Conservation (phyloP, 805 yeast genomes). For the Metschnikowia colocasiae region DNA sequence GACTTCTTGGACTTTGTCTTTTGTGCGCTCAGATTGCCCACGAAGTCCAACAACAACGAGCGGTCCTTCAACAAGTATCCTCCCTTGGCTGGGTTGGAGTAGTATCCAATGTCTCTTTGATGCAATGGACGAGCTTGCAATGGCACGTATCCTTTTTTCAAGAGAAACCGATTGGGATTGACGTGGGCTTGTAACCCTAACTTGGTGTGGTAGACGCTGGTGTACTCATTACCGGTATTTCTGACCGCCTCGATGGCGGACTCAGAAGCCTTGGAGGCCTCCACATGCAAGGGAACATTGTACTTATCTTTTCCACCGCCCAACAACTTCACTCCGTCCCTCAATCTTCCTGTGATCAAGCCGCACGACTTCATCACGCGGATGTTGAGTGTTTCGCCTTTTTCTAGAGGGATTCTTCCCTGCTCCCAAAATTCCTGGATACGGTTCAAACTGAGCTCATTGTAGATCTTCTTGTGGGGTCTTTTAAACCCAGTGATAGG, state of each 20-base stretch:
- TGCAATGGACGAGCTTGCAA: constrained; percentile 80
- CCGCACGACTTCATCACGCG: constrained; percentile 73
- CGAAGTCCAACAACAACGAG: constrained; percentile 37
- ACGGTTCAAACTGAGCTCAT: constrained; percentile 61
- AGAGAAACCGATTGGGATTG: constrained; percentile 64
- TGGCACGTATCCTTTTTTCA: constrained; percentile 76
- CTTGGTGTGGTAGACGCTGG: constrained; percentile 62
- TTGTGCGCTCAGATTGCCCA: constrained; percentile 19
- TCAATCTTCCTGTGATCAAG: constrained; percentile 63
- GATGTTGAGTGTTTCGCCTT: constrained; percentile 69
- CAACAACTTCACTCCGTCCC: constrained; percentile 78
- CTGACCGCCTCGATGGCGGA: constrained; percentile 75
- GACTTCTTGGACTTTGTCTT: constrained; percentile 26
- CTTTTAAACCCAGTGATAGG: constrained; percentile 88
- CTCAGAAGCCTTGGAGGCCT: constrained; percentile 76
- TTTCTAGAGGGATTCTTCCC: constrained; percentile 57
- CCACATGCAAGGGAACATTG: constrained; percentile 65
- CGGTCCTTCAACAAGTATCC: constrained; percentile 62
- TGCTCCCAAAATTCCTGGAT: constrained; percentile 67
- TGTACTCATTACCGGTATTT: constrained; percentile 65
- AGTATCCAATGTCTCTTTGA: constrained; percentile 74
- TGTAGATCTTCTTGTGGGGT: constrained; percentile 49
- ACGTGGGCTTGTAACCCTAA: constrained; percentile 73
- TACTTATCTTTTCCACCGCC: constrained; percentile 54
- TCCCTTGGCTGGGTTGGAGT: constrained; percentile 64